These are phyloP conservation scores for Fusarium globosum DNA, from an alignment of 2,329 filamentous ascomycete genomes.

Conservation along the genomic window DNA sequence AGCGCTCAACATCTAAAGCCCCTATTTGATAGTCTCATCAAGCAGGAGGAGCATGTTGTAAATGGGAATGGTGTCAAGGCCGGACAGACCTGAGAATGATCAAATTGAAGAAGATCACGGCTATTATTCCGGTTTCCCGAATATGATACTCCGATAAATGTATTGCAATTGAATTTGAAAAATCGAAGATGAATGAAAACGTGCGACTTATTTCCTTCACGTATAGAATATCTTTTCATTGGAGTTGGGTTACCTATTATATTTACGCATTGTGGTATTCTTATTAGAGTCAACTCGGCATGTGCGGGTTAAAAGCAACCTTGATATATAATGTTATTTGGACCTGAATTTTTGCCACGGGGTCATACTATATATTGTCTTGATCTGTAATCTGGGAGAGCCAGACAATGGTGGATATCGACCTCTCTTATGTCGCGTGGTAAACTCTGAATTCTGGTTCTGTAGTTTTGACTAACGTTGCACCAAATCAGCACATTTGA, in stretches of 20 bases:
- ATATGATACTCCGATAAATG: background rate
- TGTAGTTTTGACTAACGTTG: background rate
- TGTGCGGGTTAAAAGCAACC: background rate
- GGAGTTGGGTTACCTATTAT: background rate
- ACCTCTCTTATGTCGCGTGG: background rate
- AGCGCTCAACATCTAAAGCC: constrained; percentile 77
- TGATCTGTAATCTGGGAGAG: background rate
- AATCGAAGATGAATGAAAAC: background rate
- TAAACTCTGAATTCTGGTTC: background rate
- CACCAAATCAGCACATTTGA: background rate
- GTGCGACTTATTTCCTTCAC: background rate
- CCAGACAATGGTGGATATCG: background rate
- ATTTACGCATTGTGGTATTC: background rate
- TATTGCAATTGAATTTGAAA: background rate
- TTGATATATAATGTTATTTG: background rate
- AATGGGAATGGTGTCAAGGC: constrained; percentile 25
- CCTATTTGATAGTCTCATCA: constrained; percentile 77
- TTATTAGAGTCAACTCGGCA: background rate
- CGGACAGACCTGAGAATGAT: constrained; percentile 16
- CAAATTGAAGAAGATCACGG: constrained; percentile 9
- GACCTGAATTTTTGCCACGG: background rate
- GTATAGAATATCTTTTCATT: background rate
- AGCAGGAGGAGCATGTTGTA: constrained; percentile 59
- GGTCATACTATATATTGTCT: background rate
- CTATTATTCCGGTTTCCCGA: background rate